A percentile compares a stretch with the other conserved stretches of the same genome.
These are phyloP conservation scores for Xylaria sp. DNA, from an alignment of 2,329 filamentous ascomycete species.

Conservation along the genomic window DNA sequence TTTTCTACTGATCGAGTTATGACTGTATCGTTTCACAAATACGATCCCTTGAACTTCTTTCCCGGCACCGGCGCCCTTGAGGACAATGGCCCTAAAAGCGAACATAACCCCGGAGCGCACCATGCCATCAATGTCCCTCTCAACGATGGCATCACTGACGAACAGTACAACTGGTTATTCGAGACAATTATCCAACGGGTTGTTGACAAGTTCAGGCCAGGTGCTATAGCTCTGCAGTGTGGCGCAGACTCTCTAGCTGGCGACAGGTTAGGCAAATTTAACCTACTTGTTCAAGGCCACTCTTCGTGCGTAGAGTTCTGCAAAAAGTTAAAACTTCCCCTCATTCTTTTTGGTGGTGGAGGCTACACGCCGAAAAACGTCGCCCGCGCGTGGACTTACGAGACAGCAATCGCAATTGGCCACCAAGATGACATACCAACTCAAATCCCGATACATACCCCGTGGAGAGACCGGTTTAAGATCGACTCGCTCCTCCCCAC, in stretches of 20 bases:
- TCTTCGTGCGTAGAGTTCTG: slow-evolving; percentile 90
- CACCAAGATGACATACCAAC: slow-evolving; percentile 75
- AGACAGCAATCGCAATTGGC: slow-evolving; percentile 89
- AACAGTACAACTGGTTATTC: slow-evolving; percentile 88
- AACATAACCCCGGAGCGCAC: slow-evolving; percentile 86
- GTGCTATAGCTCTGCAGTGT: slow-evolving; percentile 93
- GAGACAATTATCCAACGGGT: slow-evolving; percentile 81
- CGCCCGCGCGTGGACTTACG: slow-evolving; percentile 94
- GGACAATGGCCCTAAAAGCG: slow-evolving; percentile 83
- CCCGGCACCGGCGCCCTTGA: slow-evolving; percentile 89
- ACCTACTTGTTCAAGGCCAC: slow-evolving; percentile 94
- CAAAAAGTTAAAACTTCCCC: slow-evolving; percentile 80
- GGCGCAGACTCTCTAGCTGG: slow-evolving; percentile 94
- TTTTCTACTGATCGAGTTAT: slow-evolving; percentile 93
- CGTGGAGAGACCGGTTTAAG: slow-evolving; percentile 89
- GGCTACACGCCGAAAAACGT: slow-evolving; percentile 98
- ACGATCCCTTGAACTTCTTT: slow-evolving; percentile 85
- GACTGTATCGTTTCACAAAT: slow-evolving; percentile 96
- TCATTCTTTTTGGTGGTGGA: slow-evolving; percentile 92
- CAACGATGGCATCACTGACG: slow-evolving; percentile 89
- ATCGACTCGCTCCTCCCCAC: slow-evolving; percentile 89
- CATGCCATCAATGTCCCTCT: slow-evolving; percentile 92
- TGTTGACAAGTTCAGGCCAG: slow-evolving; percentile 85
- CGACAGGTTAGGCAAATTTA: slow-evolving; percentile 93
- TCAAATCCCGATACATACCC: slow-evolving; percentile 80